These are phyloP conservation scores for Trichoderma sp. DNA, from an alignment of 2,329 filamentous ascomycete genomes.

Conservation along the genomic window DNA sequence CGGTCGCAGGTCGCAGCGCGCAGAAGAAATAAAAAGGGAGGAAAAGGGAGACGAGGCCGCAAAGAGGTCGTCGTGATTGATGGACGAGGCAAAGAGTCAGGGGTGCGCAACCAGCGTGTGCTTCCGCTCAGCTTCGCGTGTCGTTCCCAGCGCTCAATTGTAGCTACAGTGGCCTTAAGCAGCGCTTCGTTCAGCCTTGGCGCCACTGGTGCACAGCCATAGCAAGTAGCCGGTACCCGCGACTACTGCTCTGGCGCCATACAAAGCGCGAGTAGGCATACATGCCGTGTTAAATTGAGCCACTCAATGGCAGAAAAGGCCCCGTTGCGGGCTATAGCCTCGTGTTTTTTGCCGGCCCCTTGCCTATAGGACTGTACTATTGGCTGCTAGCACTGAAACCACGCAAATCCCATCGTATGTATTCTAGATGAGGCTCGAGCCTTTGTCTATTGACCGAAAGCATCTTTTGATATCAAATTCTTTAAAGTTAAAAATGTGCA, in stretches of 20 bases:
- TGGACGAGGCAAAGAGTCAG: slow-evolving; percentile 26
- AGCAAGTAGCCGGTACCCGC: neutral
- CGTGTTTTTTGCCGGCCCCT: slow-evolving; percentile 12
- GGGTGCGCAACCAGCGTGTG: slow-evolving; percentile 26
- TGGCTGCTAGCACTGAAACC: slow-evolving; percentile 10
- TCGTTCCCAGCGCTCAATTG: slow-evolving; percentile 34
- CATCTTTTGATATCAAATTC: neutral
- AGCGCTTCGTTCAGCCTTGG: slow-evolving; percentile 15
- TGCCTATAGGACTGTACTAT: slow-evolving; percentile 1
- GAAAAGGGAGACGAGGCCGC: slow-evolving; percentile 23
- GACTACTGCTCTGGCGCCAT: neutral
- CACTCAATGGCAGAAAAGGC: neutral
- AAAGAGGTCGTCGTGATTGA: slow-evolving; percentile 24
- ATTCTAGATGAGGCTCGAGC: neutral
- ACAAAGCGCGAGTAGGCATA: slow-evolving; percentile 3
- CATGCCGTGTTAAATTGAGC: neutral
- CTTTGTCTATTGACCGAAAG: too few species aligned
- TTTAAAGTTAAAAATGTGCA: neutral
- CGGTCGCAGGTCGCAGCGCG: slow-evolving; percentile 15
- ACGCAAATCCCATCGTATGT: neutral
- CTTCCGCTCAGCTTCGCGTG: slow-evolving; percentile 26
- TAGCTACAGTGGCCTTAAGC: slow-evolving; percentile 45
- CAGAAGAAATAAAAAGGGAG: slow-evolving; percentile 28
- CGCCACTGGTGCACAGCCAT: slow-evolving; percentile 25
- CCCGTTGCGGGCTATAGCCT: slow-evolving; percentile 13